Percentiles rank a stretch among this genome's conserved stretches.
phyloP scores from a whole-genome alignment of 2,329 filamentous ascomycete species.

The Claviceps quebecensis region DNA sequence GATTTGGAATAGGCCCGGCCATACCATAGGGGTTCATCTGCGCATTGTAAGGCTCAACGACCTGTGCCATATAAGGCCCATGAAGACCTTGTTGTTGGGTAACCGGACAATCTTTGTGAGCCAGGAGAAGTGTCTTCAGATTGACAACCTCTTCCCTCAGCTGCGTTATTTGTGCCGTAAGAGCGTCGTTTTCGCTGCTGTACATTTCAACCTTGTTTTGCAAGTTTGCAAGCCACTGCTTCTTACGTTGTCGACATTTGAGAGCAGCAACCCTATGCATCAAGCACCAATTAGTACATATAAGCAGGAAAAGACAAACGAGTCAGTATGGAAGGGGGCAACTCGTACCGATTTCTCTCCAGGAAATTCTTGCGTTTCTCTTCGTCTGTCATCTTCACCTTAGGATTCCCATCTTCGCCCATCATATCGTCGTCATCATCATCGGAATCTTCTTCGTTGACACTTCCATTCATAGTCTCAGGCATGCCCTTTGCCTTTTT shows the following conservation, averaged over 20 bases:
- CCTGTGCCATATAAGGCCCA: slow-evolving; percentile 39
- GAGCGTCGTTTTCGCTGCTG: slow-evolving; percentile 76
- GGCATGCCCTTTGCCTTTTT: slow-evolving; percentile 54
- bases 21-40: slow-evolving; percentile 48
- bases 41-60: slow-evolving; percentile 38
- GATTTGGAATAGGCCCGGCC: slow-evolving; percentile 33
- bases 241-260: slow-evolving; percentile 95
- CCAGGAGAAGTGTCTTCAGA: slow-evolving; percentile 79
- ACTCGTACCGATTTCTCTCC: slow-evolving; percentile 75
- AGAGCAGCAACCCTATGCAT: slow-evolving; percentile 69
- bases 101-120: slow-evolving; percentile 92
- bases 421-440: slow-evolving; percentile 36
- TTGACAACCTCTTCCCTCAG: slow-evolving; percentile 89
- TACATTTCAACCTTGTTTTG: slow-evolving; percentile 92
- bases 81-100: slow-evolving; percentile 66
- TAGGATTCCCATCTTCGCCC: slow-evolving; percentile 43
- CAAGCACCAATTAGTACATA: not conserved
- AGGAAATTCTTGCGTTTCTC: slow-evolving; percentile 98
- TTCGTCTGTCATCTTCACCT: slow-evolving; percentile 87
- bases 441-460: slow-evolving; percentile 34
- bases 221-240: slow-evolving; percentile 93
- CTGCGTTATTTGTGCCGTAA: slow-evolving; percentile 70
- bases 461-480: slow-evolving; percentile 14
- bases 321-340: not conserved
- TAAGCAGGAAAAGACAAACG: not conserved